Evolutionary conservation across 495 filamentous ascomycete species (phyloP).

Genomic region (Neurospora sp.): DNA sequence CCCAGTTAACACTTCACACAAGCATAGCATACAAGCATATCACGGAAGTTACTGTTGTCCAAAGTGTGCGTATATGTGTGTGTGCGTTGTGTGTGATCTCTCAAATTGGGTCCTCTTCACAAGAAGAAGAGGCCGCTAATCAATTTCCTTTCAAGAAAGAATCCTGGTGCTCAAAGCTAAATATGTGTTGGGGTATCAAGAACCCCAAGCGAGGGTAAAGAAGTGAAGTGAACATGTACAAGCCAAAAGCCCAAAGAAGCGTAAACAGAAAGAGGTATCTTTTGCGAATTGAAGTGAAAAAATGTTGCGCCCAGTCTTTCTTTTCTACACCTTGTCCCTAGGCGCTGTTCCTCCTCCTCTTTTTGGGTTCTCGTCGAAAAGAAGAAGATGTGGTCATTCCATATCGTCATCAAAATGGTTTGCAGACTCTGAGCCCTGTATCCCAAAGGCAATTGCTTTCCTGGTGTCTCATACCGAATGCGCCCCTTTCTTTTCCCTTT

Average conservation of each 20-base stretch:
- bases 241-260: neutral
- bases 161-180: neutral
- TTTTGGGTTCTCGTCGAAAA: neutral
- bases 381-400: neutral
- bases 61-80: neutral
- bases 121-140: neutral
- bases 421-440: neutral
- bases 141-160: neutral
- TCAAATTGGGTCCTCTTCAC: neutral
- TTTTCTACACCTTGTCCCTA: neutral
- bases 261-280: neutral
- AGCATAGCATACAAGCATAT: neutral
- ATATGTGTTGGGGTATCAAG: neutral
- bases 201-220: neutral
- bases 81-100: neutral
- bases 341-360: neutral
- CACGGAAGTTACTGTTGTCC: neutral
- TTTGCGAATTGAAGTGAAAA: neutral
- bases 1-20: neutral
- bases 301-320: neutral
- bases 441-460: neutral
- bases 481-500: neutral
- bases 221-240: neutral
- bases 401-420: constrained; percentile 2
- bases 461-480: neutral